phyloP scores from a whole-genome alignment of 202 grass and related monocot species.

The Panicum hallii region DNA sequence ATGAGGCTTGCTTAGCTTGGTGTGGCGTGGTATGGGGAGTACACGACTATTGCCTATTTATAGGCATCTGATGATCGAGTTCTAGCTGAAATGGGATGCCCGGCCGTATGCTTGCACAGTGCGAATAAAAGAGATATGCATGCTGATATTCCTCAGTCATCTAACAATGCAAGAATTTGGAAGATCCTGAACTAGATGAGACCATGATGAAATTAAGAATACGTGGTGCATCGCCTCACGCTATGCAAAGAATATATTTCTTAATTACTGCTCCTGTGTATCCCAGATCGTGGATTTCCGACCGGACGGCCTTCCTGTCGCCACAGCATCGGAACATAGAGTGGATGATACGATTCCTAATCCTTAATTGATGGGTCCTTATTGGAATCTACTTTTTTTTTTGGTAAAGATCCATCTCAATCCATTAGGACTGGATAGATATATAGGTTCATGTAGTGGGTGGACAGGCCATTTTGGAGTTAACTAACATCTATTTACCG shows the following conservation, averaged over 20 bases:
- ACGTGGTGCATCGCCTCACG: neutral
- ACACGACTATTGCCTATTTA: slow-evolving; percentile 22
- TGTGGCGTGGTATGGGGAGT: neutral
- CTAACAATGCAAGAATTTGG: neutral
- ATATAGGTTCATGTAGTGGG: neutral
- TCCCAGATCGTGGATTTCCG: neutral
- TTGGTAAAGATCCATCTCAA: slow-evolving; percentile 37
- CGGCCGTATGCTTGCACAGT: neutral
- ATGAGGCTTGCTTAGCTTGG: neutral
- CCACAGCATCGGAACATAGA: neutral
- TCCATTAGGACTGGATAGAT: slow-evolving; percentile 16
- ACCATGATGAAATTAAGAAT: neutral
- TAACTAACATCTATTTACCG: neutral
- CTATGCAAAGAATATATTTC: neutral
- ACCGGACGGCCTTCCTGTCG: neutral
- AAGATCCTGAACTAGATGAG: neutral
- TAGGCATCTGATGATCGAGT: slow-evolving; percentile 11
- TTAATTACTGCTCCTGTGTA: neutral
- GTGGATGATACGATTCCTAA: neutral
- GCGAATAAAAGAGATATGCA: slow-evolving; percentile 27
- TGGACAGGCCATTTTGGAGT: slow-evolving; percentile 17
- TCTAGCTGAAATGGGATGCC: neutral
- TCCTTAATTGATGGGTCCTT: neutral
- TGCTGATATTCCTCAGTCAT: slow-evolving; percentile 1
- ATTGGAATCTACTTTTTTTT: slow-evolving; percentile 42